Percentiles rank a stretch among this genome's conserved stretches.
phyloP scores from a whole-genome alignment of 2,329 filamentous ascomycete species.

The Aureobasidium mangrovei region DNA sequence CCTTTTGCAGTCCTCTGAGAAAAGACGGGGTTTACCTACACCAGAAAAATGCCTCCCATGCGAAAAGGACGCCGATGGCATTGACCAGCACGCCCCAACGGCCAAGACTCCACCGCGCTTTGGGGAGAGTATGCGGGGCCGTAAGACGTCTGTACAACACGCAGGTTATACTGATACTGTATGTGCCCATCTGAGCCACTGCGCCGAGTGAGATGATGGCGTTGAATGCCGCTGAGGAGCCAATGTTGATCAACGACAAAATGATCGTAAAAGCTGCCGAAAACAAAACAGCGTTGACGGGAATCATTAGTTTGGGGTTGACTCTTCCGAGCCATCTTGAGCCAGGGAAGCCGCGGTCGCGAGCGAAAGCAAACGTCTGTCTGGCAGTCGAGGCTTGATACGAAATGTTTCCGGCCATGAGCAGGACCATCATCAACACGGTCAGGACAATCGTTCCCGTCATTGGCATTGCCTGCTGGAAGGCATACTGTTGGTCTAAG shows the following conservation, averaged over 20 bases:
- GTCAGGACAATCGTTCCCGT: conserved; percentile 25
- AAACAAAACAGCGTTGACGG: conserved; percentile 17
- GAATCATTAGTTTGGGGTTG: conserved; percentile 12
- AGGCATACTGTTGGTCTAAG: conserved; percentile 16
- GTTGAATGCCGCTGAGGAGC: conserved; percentile 16
- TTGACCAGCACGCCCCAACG: conserved; percentile 32
- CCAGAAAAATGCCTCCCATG: conserved; percentile 30
- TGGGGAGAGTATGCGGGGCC: conserved; percentile 30
- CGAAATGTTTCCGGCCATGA: conserved; percentile 29
- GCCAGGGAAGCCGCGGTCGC: conserved; percentile 36
- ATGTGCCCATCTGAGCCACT: conserved; percentile 33
- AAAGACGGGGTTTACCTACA: background rate
- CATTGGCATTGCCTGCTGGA: conserved; percentile 24
- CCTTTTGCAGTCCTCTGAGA: background rate
- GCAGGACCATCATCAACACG: conserved; percentile 23
- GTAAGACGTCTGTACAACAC: conserved; percentile 32
- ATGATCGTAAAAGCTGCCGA: conserved; percentile 15
- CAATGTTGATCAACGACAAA: conserved; percentile 20
- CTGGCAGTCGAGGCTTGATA: conserved; percentile 27
- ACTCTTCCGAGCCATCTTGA: conserved; percentile 22
- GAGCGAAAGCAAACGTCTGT: conserved; percentile 34
- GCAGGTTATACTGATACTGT: conserved; percentile 33
- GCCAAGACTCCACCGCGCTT: conserved; percentile 32
- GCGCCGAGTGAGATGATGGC: conserved; percentile 30
- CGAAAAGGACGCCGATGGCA: conserved; percentile 28